Base-by-base conservation (phyloP, 805 yeast species). In the Maudiozyma saulgeensis region DNA sequence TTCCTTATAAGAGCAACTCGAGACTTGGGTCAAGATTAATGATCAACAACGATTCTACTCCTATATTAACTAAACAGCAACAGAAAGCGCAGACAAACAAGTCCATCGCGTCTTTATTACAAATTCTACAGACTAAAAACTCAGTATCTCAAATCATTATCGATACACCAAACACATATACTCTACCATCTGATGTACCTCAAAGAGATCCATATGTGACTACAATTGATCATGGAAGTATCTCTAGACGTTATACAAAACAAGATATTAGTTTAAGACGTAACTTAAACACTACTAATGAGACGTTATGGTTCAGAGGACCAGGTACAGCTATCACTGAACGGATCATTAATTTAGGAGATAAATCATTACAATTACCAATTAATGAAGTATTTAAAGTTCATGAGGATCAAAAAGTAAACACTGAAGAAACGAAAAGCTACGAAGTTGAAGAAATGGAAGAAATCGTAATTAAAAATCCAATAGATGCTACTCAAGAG, bases 261-360 rank as follows among this genome's bases (percentile, higher is more conserved):
- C 60, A 57, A 16, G 60, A 60, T 42, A 51, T 58, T 15, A 54
- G 53, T 28, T 49, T 46, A 21, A 53, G 56, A 44, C 59, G 57
- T 43, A 49, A 47, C 16, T 56, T 54, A 21, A 53, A 54, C 40
- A 38, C n/a, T 19, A 53, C 59, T 37, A 72, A 71, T 13, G 79
- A 80, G 37, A 57, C 79, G 15, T 61, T 84, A 16, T 84, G 89
- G 86, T 83, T 78, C 62, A 73, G 82, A 57, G 79, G 86, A 0
- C 84, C 89, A 2, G 85, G 88, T 25, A 68, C 76, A 11, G 67
- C 72, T 31, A 60, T 78, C 18, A 60, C 68, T 6, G 71, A 69
- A 52, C 61, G 82, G 50, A 49, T 74, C 25, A 49, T 63, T 7
- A 65, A 67, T 49, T 50, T 57, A 4, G 59, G 62, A 13, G 56